Conservation (phyloP, 495 filamentous ascomycete species). For the Hypoxylon trugodes region DNA sequence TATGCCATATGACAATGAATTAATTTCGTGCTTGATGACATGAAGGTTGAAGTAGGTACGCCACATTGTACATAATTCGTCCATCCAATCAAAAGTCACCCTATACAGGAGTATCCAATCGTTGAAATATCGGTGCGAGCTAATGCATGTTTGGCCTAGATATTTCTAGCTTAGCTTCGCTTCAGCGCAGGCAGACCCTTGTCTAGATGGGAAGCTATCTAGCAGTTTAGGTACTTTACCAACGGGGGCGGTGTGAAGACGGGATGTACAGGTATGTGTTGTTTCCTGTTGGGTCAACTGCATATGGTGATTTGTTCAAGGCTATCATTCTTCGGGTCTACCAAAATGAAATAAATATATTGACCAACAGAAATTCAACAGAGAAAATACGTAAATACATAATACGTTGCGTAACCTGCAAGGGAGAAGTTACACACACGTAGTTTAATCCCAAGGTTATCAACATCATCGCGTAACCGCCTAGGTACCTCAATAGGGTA, state of each 20-base stretch:
- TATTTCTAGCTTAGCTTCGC: conserved; percentile 17
- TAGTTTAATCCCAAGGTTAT: too few species aligned
- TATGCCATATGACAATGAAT: too few species aligned
- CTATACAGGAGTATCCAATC: background rate
- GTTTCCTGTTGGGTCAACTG: too few species aligned
- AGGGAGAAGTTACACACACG: conserved; percentile 19
- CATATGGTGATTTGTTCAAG: too few species aligned
- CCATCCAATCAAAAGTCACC: background rate
- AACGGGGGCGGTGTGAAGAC: conserved; percentile 27
- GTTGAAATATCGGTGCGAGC: conserved; percentile 6
- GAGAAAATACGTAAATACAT: background rate
- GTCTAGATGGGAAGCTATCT: too few species aligned
- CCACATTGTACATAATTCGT: background rate
- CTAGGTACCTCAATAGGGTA: conserved; percentile 1
- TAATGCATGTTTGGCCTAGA: conserved; percentile 24
- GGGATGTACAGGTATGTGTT: too few species aligned
- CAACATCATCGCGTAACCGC: conserved; percentile 6
- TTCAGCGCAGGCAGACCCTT: conserved; percentile 14
- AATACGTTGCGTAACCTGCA: background rate
- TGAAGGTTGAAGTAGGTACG: background rate
- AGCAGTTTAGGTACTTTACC: conserved; percentile 6
- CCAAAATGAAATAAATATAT: background rate
- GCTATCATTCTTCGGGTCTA: too few species aligned
- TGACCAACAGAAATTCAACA: background rate
- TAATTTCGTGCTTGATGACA: too few species aligned